Conservation (phyloP, 805 yeast genomes). For the Cyberlindnera euphorbiiphila region DNA sequence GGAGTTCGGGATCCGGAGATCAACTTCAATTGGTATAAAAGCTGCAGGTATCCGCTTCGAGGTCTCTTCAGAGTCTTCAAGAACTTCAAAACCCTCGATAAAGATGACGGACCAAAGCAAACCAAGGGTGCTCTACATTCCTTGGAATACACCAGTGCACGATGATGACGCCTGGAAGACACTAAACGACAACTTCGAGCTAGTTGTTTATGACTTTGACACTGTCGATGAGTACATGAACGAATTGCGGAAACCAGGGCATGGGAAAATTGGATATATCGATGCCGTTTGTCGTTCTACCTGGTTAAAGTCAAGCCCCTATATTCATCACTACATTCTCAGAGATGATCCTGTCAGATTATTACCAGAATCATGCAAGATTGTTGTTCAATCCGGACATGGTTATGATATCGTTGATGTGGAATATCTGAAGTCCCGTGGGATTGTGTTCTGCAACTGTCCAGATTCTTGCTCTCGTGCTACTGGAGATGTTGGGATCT, state of each 20-base stretch:
- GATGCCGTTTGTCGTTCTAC: constrained; percentile 37
- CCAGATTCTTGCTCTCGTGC: constrained; percentile 38
- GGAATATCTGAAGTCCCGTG: constrained; percentile 31
- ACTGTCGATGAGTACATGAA: constrained; percentile 34
- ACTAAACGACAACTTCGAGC: constrained; percentile 34
- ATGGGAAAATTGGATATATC: constrained; percentile 34
- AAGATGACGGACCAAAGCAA: constrained; percentile 16
- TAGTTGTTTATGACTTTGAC: constrained; percentile 31
- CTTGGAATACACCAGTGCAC: constrained; percentile 36
- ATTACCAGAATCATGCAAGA: constrained; percentile 33
- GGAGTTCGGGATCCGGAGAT: too few relatives aligned
- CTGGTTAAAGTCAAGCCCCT: constrained; percentile 39
- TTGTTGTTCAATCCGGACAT: constrained; percentile 38
- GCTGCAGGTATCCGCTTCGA: too few relatives aligned
- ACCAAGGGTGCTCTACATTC: constrained; percentile 37
- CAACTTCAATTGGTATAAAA: too few relatives aligned
- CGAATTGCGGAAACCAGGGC: constrained; percentile 32
- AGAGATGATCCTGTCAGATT: constrained; percentile 32
- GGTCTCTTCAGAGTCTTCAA: too few relatives aligned
- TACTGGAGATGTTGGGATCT: constrained; percentile 38
- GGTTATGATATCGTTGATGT: constrained; percentile 39
- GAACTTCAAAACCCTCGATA: too few relatives aligned
- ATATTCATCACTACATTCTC: constrained; percentile 33
- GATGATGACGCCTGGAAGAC: constrained; percentile 36
- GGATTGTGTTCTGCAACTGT: constrained; percentile 36